phyloP scores from a whole-genome alignment of 352 stramenopile genomes.

The Pythium coloratum region DNA sequence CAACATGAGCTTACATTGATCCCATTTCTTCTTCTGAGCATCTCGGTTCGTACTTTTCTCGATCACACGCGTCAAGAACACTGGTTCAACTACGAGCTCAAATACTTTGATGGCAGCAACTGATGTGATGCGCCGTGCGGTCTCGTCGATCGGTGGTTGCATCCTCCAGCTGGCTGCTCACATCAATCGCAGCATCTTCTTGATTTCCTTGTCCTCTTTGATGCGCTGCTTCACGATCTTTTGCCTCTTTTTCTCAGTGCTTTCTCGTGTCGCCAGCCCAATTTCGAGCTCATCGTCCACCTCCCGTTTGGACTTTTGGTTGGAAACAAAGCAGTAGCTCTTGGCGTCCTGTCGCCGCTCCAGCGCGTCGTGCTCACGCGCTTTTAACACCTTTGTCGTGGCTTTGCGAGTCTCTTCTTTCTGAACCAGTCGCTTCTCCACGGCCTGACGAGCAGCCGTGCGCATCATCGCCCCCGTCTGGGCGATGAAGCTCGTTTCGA shows the following conservation, averaged over 20 bases:
- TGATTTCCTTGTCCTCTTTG: slow-evolving; percentile 66
- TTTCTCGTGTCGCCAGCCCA: slow-evolving; percentile 12
- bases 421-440: slow-evolving; percentile 36
- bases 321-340: slow-evolving; percentile 66
- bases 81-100: too few species aligned
- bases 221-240: slow-evolving; percentile 39
- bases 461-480: slow-evolving; percentile 73
- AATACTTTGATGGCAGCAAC: too few species aligned
- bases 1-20: too few species aligned
- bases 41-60: too few species aligned
- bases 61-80: too few species aligned
- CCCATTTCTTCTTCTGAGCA: too few species aligned
- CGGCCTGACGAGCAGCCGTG: slow-evolving; percentile 41
- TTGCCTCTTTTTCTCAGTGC: slow-evolving; percentile 23
- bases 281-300: slow-evolving; percentile 25
- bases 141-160: too few species aligned
- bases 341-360: slow-evolving; percentile 56
- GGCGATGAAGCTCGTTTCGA: slow-evolving; percentile 53
- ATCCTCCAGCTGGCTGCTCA: slow-evolving; percentile 20
- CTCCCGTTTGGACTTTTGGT: slow-evolving; percentile 46
- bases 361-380: slow-evolving; percentile 39
- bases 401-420: slow-evolving; percentile 36
- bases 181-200: slow-evolving; percentile 58
- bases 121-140: too few species aligned
- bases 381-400: slow-evolving; percentile 25